Base-by-base conservation (phyloP, 495 filamentous ascomycete species). In the Aspergillus heteromorphus region DNA sequence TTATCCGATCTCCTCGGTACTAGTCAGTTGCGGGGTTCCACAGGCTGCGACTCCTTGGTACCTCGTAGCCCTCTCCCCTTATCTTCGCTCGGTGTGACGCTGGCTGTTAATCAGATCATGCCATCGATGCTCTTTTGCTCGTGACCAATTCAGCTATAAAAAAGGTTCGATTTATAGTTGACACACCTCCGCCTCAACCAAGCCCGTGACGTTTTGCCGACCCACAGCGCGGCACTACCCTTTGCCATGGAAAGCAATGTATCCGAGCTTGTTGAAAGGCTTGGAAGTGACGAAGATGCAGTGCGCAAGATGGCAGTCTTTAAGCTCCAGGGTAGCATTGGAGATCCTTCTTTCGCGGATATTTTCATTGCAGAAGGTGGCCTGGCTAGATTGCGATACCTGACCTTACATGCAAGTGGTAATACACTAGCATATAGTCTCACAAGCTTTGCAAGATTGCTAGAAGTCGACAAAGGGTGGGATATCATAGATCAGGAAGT, bases 261-360 rank as follows among this genome's bases (percentile, higher is more conserved):
- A 45, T 68, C 79, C 8, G 83, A 88, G 63, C 79, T 90, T 56
- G 83, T 90, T 40, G 77, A 81, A 63, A 79, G 86, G 38, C 74
- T 90, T 48, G 81, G 83, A 29, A 85, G 83, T 63, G 84, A 88
- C 45, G 85, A 88, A 81, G 95, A 97, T 80, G 89, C 89, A 29
- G 88, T 90, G 51, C 89, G 93, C 61, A 99, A 99, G 76, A 97
- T 96, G 90, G 93, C 93, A 11, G 95, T 91, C 54, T 99, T 99
- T 81, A 96, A 95, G 71, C 83, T 99, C 36, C 93, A 99, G 70
- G 80, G 83, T 38, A 89, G 85, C 55, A 96, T 99, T 64, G 90
- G 89, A 62, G 95, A 99, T 67, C 93, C 93, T 4, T 89, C 91
- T 45, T 97, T 99, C 66, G 95, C 93, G 40, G 95, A 97, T 67